phyloP scores from a whole-genome alignment of 768 basidiomycete genomes.

The Russula compacta region DNA sequence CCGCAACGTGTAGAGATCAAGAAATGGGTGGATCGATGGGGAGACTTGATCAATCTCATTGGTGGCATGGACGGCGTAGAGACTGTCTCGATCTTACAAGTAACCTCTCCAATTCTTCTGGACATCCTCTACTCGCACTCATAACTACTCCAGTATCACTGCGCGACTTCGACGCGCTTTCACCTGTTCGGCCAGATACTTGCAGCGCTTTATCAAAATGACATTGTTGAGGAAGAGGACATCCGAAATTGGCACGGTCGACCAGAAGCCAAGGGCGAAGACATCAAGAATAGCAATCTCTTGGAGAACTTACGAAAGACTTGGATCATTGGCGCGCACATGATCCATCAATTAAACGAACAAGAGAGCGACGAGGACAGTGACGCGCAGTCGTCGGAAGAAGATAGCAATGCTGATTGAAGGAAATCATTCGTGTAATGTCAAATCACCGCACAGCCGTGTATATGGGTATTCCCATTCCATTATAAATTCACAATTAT shows the following conservation, averaged over 20 bases:
- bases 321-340: constrained; percentile 59
- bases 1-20: constrained; percentile 60
- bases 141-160: constrained; percentile 41
- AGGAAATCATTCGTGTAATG: background rate
- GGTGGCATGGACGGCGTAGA: constrained; percentile 79
- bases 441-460: background rate
- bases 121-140: background rate
- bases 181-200: constrained; percentile 79
- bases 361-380: constrained; percentile 52
- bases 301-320: constrained; percentile 55
- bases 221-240: constrained; percentile 85
- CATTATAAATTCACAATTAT: background rate
- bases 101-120: constrained; percentile 24
- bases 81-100: constrained; percentile 73
- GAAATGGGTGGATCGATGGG: constrained; percentile 68
- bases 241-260: constrained; percentile 78
- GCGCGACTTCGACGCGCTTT: constrained; percentile 51
- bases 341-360: constrained; percentile 77
- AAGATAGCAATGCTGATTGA: constrained; percentile 22
- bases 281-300: constrained; percentile 31
- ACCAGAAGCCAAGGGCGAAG: constrained; percentile 45
- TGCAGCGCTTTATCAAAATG: constrained; percentile 81
- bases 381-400: constrained; percentile 16
- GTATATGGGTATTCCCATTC: background rate
- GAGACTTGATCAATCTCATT: constrained; percentile 67